These are phyloP conservation scores for Candida lessepsii DNA, from an alignment of 805 yeast species.

Conservation along the genomic window DNA sequence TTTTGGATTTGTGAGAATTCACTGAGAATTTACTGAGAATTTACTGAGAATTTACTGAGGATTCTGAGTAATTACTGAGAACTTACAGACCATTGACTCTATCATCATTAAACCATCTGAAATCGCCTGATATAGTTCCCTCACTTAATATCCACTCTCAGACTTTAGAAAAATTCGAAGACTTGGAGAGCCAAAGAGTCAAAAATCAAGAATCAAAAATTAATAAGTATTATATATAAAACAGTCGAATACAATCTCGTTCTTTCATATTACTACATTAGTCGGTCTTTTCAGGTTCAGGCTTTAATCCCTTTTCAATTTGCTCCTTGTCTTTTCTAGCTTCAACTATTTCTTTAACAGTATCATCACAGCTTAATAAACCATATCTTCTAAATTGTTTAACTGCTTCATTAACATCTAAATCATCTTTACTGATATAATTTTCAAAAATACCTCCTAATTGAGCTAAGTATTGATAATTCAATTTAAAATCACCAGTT, in stretches of 20 bases:
- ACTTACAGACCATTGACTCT: no score
- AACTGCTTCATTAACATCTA: constrained; percentile 42
- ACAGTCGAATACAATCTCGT: constrained; percentile 2
- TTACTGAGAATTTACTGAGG: no score
- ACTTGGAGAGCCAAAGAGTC: no score
- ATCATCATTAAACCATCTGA: no score
- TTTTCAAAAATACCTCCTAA: constrained; percentile 50
- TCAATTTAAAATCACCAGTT: constrained; percentile 43
- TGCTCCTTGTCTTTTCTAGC: constrained; percentile 30
- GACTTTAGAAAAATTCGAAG: no score
- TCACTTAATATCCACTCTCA: no score
- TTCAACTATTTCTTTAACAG: constrained; percentile 36
- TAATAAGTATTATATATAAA: constrained; percentile 1
- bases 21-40: no score
- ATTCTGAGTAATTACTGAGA: no score
- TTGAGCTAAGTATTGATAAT: constrained; percentile 54
- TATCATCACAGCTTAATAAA: constrained; percentile 48
- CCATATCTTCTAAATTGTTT: constrained; percentile 70
- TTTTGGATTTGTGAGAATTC: no score
- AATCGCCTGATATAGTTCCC: no score
- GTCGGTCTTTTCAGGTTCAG: no score
- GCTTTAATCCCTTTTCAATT: no score
- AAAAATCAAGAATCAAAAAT: background rate
- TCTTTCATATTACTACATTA: background rate
- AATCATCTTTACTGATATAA: constrained; percentile 34